Base-by-base conservation (phyloP, 345 rosid species). In the Aegle marmelos region DNA sequence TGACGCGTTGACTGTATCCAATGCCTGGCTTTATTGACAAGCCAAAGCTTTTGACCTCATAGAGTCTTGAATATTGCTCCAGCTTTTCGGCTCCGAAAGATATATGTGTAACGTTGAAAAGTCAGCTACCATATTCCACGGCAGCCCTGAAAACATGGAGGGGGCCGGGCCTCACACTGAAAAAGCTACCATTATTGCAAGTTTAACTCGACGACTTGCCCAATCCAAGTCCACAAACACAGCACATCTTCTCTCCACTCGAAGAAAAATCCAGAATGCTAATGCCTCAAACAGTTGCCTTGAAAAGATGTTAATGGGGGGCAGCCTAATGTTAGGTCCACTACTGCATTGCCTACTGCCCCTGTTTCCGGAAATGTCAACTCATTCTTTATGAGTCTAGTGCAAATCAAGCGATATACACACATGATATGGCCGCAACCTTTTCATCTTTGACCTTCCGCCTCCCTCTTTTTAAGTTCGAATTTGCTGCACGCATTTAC, bases 231-330 rank as follows among this genome's bases (percentile, higher is more conserved):
- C 81, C 81, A 69, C 66, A 72, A 17, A 57, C 62, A 5, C 22
- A 45, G 31, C 22, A 4, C 6, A 9, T 60, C 36, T 14, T 28
- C 67, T 13, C n/a, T 9, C 41, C 6, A 54, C 61, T n/a, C 68
- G 17, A 21, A 56, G 53, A 61, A 70, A 24, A 76, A 64, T 24
- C 58, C 4, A 68, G 66, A 60, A 37, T 37, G 62, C 65, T 58
- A 22, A n/a, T 41, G 59, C 76, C 65, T 63, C 74, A 25, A n/a
- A 31, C 6, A 67, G 74, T 75, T 6, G 39, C 24, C 30, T 11
- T 36, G 81, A 83, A 36, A 63, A 68, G 87, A 86, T 82, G 85
- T 78, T 72, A 84, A 17, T 82, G 87, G 85, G 53, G 4, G 64
- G 79, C 83, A 78, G 73, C 81, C 80, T 37, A 73, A 78, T 33